Evolutionary conservation across 208 protist species (phyloP).

Genomic region (Crithidia thermophila): DNA sequence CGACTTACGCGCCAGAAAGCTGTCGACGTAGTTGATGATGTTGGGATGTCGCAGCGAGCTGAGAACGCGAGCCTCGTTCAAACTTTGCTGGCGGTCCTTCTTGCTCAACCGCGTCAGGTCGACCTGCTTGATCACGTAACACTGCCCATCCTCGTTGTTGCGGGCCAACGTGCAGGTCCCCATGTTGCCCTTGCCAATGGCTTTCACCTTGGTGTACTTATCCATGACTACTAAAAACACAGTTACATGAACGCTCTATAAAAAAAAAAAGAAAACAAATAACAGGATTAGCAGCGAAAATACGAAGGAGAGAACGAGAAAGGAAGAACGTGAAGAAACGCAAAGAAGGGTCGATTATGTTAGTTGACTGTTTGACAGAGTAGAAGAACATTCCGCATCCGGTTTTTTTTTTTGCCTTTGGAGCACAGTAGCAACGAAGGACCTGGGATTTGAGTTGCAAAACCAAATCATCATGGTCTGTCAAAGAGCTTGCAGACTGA

Average conservation of each 20-base stretch:
- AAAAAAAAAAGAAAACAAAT: neutral
- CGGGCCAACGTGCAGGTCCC: conserved; percentile 90
- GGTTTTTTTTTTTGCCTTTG: too few species aligned
- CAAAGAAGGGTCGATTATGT: too few species aligned
- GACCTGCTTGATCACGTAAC: conserved; percentile 95
- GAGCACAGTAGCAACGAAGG: too few species aligned
- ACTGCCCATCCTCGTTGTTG: conserved; percentile 92
- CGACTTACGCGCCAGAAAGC: conserved; percentile 88
- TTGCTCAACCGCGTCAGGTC: conserved; percentile 89
- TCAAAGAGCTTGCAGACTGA: too few species aligned
- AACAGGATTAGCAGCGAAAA: too few species aligned
- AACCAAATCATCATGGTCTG: too few species aligned
- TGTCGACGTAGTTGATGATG: conserved; percentile 95
- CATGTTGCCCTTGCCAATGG: conserved; percentile 95
- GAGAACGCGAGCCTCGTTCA: conserved; percentile 92
- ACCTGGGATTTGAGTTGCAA: too few species aligned
- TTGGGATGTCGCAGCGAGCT: conserved; percentile 93
- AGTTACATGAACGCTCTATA: too few species aligned
- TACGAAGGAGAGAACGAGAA: neutral
- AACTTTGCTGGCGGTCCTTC: conserved; percentile 88
- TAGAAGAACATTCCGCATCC: too few species aligned
- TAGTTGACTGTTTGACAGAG: too few species aligned
- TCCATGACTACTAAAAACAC: too few species aligned
- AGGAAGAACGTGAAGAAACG: too few species aligned
- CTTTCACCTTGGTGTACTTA: conserved; percentile 90